Conservation (phyloP, 139 green algal genomes). For the Chlamydomonas sp. region DNA sequence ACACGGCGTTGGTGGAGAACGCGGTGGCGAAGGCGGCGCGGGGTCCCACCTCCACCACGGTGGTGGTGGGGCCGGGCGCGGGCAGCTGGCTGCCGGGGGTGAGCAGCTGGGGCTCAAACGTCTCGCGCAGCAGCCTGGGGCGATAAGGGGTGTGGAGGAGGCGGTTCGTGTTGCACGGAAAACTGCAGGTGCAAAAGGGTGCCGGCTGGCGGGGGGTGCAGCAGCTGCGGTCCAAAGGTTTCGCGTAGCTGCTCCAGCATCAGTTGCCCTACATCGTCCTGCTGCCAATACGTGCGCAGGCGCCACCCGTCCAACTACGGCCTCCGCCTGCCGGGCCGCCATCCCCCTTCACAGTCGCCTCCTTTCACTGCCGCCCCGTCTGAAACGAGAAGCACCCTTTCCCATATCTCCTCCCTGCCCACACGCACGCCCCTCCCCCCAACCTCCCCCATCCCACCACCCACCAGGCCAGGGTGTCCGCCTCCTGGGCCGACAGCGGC, state of each 20-base stretch:
- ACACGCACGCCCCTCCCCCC: too few species aligned
- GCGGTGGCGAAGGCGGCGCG: constrained; percentile 95
- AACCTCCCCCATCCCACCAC: background rate
- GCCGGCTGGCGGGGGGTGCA: too few species aligned
- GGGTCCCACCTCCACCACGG: constrained; percentile 85
- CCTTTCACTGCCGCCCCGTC: too few species aligned
- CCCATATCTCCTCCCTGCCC: too few species aligned
- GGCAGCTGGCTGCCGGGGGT: constrained; percentile 63
- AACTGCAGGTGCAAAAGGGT: background rate
- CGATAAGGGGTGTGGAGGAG: background rate
- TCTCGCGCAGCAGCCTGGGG: constrained; percentile 92
- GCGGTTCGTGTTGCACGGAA: background rate
- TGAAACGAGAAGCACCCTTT: too few species aligned
- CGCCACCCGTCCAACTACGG: too few species aligned
- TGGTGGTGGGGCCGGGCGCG: constrained; percentile 26
- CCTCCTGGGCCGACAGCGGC: constrained; percentile 73
- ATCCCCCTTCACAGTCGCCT: too few species aligned
- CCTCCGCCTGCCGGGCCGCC: too few species aligned
- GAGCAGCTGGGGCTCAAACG: constrained; percentile 94
- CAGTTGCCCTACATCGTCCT: too few species aligned
- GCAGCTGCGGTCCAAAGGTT: too few species aligned
- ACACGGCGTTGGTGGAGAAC: constrained; percentile 97
- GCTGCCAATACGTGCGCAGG: too few species aligned
- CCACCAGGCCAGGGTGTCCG: constrained; percentile 87
- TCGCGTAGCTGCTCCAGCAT: too few species aligned